A percentile compares a stretch with the other conserved stretches of the same genome.
phyloP scores from a whole-genome alignment of 2,329 filamentous ascomycete species.

The Ophiostoma piceae region DNA sequence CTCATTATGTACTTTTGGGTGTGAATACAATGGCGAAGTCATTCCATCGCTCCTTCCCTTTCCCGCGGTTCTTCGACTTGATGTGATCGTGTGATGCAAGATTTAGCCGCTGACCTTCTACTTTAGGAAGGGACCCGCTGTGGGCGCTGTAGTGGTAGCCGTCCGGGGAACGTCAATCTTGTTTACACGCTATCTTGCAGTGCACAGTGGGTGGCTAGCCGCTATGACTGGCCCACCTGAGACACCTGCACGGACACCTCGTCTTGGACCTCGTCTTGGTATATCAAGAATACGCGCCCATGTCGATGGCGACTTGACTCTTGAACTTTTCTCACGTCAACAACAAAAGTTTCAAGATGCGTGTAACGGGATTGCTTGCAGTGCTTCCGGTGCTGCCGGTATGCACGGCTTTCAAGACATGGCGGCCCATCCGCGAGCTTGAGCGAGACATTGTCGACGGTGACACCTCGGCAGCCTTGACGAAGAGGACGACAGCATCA shows the following conservation, averaged over 20 bases:
- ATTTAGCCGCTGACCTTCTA: background rate
- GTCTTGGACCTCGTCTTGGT: background rate
- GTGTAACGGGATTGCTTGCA: background rate
- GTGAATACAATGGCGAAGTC: background rate
- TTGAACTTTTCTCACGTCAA: background rate
- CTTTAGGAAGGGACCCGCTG: background rate
- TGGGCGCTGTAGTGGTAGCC: conserved; percentile 6
- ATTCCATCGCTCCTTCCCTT: background rate
- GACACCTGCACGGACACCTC: conserved; percentile 4
- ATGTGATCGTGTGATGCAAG: background rate
- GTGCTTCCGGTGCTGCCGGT: conserved; percentile 10
- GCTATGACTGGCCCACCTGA: background rate
- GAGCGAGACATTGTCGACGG: conserved; percentile 8
- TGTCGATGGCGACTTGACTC: background rate
- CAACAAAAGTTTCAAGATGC: background rate
- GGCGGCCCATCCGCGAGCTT: conserved; percentile 12
- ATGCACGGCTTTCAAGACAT: conserved; percentile 5
- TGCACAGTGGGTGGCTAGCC: background rate
- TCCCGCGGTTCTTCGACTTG: background rate
- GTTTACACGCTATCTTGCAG: conserved; percentile 7
- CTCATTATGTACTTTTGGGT: background rate
- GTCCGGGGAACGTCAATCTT: conserved; percentile 13
- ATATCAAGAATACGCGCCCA: background rate
- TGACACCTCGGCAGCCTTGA: background rate
- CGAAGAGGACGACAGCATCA: background rate